These are phyloP conservation scores for Boletellus dicymbophilus DNA, from an alignment of 1,284 basidiomycete species.

Conservation along the genomic window DNA sequence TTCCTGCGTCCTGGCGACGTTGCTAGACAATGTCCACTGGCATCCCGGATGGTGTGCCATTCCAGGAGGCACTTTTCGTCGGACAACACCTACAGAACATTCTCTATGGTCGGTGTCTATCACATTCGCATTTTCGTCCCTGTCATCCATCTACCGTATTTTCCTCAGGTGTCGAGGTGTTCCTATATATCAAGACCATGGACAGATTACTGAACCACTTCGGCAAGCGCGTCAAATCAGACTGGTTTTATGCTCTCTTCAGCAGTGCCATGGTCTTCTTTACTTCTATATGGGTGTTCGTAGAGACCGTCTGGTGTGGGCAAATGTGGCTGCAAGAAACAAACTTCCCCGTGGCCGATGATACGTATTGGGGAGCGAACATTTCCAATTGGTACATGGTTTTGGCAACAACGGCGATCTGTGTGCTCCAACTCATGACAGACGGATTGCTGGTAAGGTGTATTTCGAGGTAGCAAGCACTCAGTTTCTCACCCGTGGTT, in stretches of 20 bases:
- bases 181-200: conserved; percentile 28
- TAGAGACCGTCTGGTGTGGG: conserved; percentile 26
- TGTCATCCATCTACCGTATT: neutral
- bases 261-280: conserved; percentile 26
- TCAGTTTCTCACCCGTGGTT: neutral
- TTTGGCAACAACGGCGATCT: conserved; percentile 18
- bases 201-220: conserved; percentile 15
- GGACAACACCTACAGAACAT: conserved; percentile 24
- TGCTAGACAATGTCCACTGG: too few species aligned
- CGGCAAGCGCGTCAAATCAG: neutral
- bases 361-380: conserved; percentile 18
- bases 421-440: conserved; percentile 27
- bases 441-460: conserved; percentile 27
- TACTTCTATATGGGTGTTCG: conserved; percentile 23
- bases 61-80: too few species aligned
- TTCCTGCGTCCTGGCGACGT: too few species aligned
- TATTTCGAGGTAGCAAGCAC: too few species aligned
- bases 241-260: conserved; percentile 23
- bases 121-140: too few species aligned
- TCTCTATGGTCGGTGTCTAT: conserved; percentile 26
- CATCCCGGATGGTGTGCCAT: too few species aligned
- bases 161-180: conserved; percentile 21
- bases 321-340: conserved; percentile 24
- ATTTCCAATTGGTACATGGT: conserved; percentile 26
- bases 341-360: conserved; percentile 15